A percentile compares a stretch with the other conserved stretches of the same genome.
phyloP scores from a whole-genome alignment of 352 stramenopile species.

The Globisporangium mamillatum region DNA sequence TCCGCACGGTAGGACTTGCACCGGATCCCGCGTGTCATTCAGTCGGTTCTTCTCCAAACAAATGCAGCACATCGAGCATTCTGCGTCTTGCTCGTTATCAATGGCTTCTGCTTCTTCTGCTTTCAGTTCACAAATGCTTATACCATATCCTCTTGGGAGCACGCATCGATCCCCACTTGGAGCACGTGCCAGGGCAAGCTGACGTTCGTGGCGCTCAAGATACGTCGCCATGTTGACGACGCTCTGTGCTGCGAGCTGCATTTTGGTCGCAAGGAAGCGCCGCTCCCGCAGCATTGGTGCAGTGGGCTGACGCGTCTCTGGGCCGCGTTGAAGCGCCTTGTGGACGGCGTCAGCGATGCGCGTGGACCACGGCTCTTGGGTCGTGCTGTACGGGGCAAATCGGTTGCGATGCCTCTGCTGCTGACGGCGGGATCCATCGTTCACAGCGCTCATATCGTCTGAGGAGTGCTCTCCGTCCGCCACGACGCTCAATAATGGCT shows the following conservation, averaged over 20 bases:
- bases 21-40: not conserved
- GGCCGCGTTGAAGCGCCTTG: conserved; percentile 10
- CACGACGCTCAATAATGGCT: not conserved
- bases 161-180: not conserved
- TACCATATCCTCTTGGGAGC: not conserved
- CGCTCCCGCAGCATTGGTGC: conserved; percentile 1
- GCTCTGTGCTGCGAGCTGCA: conserved; percentile 17
- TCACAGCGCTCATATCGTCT: not conserved
- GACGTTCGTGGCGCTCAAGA: not conserved
- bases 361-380: not conserved
- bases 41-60: conserved; percentile 24
- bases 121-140: not conserved
- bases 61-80: conserved; percentile 24
- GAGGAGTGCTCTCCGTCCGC: not conserved
- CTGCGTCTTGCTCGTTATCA: not conserved
- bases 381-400: conserved; percentile 3
- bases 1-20: conserved; percentile 26
- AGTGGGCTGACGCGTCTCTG: not conserved
- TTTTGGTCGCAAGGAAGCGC: conserved; percentile 3
- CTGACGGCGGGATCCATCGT: not conserved
- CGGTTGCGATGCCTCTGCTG: not conserved
- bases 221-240: conserved; percentile 17
- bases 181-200: not conserved
- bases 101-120: not conserved
- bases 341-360: conserved; percentile 7